Percentiles rank a stretch among this genome's conserved stretches.
These are phyloP conservation scores for Stagonosporopsis chrysanthemi DNA, from an alignment of 2,329 filamentous ascomycete genomes.

Conservation along the genomic window DNA sequence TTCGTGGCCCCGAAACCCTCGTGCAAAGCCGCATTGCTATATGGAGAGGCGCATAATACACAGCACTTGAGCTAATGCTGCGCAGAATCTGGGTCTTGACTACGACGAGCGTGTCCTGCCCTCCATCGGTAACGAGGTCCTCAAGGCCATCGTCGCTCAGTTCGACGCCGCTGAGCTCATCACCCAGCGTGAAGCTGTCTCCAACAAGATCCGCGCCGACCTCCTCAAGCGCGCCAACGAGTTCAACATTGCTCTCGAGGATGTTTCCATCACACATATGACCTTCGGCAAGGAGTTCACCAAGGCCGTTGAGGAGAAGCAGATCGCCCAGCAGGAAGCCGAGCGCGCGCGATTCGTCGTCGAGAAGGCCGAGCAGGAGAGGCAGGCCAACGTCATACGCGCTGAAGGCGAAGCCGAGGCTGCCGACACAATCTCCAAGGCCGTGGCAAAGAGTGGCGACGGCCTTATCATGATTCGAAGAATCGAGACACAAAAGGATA, in stretches of 20 bases:
- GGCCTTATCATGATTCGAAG: conserved; percentile 94
- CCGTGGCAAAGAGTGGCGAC: conserved; percentile 90
- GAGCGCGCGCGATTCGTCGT: conserved; percentile 98
- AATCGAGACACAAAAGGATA: conserved; percentile 96
- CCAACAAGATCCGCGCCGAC: conserved; percentile 90
- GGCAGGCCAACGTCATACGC: conserved; percentile 97
- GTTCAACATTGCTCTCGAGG: conserved; percentile 99
- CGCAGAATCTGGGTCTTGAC: conserved; percentile 91
- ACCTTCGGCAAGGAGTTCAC: conserved; percentile 99
- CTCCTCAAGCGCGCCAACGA: conserved; percentile 91
- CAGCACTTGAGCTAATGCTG: conserved; percentile 18
- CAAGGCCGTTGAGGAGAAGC: conserved; percentile 98
- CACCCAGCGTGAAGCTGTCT: conserved; percentile 97
- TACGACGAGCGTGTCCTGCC: conserved; percentile 78
- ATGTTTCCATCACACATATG: conserved; percentile 99
- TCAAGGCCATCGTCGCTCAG: conserved; percentile 62
- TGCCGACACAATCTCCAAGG: conserved; percentile 92
- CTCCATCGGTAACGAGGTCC: conserved; percentile 63
- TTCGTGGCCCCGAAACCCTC: neutral
- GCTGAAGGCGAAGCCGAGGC: conserved; percentile 98
- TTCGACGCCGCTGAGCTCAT: conserved; percentile 72
- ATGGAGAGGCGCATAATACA: too few species aligned
- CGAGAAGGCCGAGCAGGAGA: conserved; percentile 97
- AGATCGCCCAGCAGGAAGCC: conserved; percentile 98
- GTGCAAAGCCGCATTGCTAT: neutral